Percentiles rank a stretch among this genome's conserved stretches.
phyloP scores from a whole-genome alignment of 306 rosid genomes.

The Acacia melanoxylon region DNA sequence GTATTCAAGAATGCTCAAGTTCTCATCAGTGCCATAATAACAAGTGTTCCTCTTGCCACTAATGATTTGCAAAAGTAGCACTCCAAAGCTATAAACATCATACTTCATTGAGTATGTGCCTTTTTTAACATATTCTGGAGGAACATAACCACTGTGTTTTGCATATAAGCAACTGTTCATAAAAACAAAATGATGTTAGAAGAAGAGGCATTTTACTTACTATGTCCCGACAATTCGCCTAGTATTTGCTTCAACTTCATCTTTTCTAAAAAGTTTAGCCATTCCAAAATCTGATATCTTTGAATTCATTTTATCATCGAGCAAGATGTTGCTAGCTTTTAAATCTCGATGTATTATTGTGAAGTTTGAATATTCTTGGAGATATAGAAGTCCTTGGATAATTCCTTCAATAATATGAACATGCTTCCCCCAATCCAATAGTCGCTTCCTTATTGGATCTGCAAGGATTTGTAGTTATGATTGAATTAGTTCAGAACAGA shows the following conservation, averaged over 20 bases:
- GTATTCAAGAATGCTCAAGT: slow-evolving; percentile 28
- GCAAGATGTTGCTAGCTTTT: slow-evolving; percentile 11
- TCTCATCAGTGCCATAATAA: background rate
- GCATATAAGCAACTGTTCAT: background rate
- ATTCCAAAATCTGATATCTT: slow-evolving; percentile 36
- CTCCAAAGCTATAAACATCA: slow-evolving; percentile 42
- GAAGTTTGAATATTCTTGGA: slow-evolving; percentile 6
- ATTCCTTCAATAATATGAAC: slow-evolving; percentile 5
- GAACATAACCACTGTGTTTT: slow-evolving; percentile 39
- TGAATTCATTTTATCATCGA: background rate
- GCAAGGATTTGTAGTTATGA: background rate
- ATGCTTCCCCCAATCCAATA: background rate
- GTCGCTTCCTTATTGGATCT: background rate
- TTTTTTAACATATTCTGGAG: slow-evolving; percentile 33
- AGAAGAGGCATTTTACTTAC: slow-evolving; percentile 11
- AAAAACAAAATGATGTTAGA: background rate
- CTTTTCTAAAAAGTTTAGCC: slow-evolving; percentile 27
- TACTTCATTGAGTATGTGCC: slow-evolving; percentile 36
- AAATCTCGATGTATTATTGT: slow-evolving; percentile 15
- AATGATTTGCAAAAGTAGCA: slow-evolving; percentile 40
- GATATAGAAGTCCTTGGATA: slow-evolving; percentile 16
- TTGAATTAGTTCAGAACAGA: background rate
- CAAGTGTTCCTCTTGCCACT: slow-evolving; percentile 33
- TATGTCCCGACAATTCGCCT: slow-evolving; percentile 38
- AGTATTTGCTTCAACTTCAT: slow-evolving; percentile 14